Evolutionary conservation across 2,329 filamentous ascomycete species (phyloP), one percentile per base, ranked within the genome.

Genomic region (Tolypocladium pustulatum): DNA sequence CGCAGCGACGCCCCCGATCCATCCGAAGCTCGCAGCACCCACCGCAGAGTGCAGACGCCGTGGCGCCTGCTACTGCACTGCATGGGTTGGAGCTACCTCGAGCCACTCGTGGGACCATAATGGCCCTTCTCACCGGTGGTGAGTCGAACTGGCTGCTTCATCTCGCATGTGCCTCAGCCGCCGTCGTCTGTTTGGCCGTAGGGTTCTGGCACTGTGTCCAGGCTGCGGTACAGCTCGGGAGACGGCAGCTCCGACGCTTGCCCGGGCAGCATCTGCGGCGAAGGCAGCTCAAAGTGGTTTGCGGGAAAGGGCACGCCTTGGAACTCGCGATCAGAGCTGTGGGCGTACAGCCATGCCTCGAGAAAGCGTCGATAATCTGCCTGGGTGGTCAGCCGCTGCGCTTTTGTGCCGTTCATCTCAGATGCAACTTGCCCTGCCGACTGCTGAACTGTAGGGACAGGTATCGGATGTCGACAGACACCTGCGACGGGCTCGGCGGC

Each of bases 361-460:
- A 80, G 67, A 58, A 81, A 81, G 51, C 76, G 70, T 38, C 67
- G 71, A 59, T 78, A 80, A 62, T 77, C 76, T 78, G 65, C 60
- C 36, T n/a, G 17, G 30, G 20, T 13, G 17, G 49, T 52, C 34
- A 52, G 49, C 49, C 17, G 27, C 17, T 4, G 27, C 10, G 17
- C 49, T 4, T 20, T 34, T 2, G 27, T 20, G 49, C 8, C 4
- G 0, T n/a, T n/a, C 3, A 20, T n/a, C 4, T 34, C 9, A 8
- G n/a, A 20, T 6, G 49, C 49, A 40, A 58, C 69, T 66, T 68
- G 80, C 78, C 78, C 63, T 77, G 73, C 34, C 74, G 70, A 51
- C 75, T 72, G 49, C 74, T 79, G 62, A 81, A 81, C 57, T 81
- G 78, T 51, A 81, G 74, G 7, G 75, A 75, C 34, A 81, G 69